Evolutionary conservation across 2,329 filamentous ascomycete species (phyloP).

Genomic region (Periglandula ipomoeae): DNA sequence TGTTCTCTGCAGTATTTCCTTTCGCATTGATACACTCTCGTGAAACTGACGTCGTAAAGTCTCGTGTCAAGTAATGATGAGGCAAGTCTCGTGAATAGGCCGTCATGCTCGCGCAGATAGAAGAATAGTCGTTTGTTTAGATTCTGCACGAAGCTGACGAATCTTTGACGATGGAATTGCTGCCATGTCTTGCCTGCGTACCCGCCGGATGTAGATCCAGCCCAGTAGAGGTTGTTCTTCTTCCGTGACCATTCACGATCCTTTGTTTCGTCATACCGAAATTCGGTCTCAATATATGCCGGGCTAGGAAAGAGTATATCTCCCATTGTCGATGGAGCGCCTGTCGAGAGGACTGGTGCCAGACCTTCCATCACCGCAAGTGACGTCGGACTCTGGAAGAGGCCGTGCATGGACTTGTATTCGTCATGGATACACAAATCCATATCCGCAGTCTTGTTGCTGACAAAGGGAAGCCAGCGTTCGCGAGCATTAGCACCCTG

Average conservation of each 20-base stretch:
- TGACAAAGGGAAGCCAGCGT: neutral
- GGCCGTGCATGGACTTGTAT: conserved; percentile 27
- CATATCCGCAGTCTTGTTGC: neutral
- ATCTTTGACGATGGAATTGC: conserved; percentile 37
- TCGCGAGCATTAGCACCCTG: neutral
- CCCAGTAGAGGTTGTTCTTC: conserved; percentile 44
- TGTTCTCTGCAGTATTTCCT: neutral
- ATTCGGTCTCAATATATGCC: conserved; percentile 33
- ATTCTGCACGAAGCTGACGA: conserved; percentile 28
- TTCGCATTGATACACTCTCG: neutral
- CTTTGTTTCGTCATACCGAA: conserved; percentile 28
- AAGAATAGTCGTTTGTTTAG: conserved; percentile 13
- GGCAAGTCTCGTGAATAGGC: conserved; percentile 3
- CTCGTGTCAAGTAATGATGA: neutral
- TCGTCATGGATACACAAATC: neutral
- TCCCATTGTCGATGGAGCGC: conserved; percentile 34
- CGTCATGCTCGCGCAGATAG: neutral
- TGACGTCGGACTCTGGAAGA: conserved; percentile 33
- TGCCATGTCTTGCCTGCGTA: conserved; percentile 28
- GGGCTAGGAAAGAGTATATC: conserved; percentile 44
- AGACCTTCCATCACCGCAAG: conserved; percentile 28
- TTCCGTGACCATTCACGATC: conserved; percentile 20
- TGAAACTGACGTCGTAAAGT: neutral
- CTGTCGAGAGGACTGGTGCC: conserved; percentile 38
- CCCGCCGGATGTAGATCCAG: conserved; percentile 45